Evolutionary conservation across 768 basidiomycete species (phyloP), one percentile per base, ranked within the genome.

Genomic region (Mycena latifolia): DNA sequence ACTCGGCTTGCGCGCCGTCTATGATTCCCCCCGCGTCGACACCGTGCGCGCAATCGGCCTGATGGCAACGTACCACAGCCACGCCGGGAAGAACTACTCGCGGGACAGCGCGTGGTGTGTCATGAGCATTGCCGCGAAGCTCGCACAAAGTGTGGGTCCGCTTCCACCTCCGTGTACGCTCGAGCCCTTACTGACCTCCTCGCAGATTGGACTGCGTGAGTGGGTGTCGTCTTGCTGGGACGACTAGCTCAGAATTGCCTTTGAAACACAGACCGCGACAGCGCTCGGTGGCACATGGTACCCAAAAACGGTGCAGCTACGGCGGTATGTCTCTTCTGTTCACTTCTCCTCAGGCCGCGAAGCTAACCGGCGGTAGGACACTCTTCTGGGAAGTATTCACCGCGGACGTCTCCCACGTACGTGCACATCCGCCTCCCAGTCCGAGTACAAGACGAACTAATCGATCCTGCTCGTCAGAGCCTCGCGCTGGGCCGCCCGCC

Each of bases 11-110:
- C 77, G 82, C 11, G 76, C 83, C 0, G 80, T 88, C 7, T 87
- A 84, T 51, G 87, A 88, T 51, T 82, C 82, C 17, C 87, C 88
- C 10, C 84, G 81, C 37, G 77, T 88, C 51, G 83, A 83, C 50
- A 87, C 88, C 3, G 84, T 91, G 1, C 86, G 86, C 61, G 84
- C 89, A 18, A 73, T 91, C 75, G 89, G 86, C 41, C 69, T 89
- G 65, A 83, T 86, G 82, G 81, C 82, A 15, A 82, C 81, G 8
- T 92, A 90, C 74, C 85, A 90, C 63, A 81, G 75, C 62, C 72
- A 82, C n/a, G 82, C 81, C 5, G 88, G 78, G 73, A 90, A 81
- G 80, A 82, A 80, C 64, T 86, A 84, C 65, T 78, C 84, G 0
- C 77, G 85, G 43, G 80, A 84, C 65, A 79, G 78, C 58, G 81